Conservation (phyloP, 73 alveolate species). For the Uronychia setigera region DNA sequence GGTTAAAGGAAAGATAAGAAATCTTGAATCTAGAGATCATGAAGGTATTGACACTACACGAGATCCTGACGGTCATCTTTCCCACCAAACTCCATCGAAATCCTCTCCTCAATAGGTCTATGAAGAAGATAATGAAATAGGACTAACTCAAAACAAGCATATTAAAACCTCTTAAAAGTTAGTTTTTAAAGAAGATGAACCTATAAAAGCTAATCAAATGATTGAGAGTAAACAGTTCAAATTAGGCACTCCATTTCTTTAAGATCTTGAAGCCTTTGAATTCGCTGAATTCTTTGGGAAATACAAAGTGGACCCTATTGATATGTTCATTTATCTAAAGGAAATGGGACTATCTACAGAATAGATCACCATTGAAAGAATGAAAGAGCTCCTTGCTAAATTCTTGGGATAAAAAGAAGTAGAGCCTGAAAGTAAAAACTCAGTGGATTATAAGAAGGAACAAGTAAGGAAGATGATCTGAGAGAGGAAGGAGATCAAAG, state of each 20-base stretch:
- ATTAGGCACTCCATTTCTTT: neutral
- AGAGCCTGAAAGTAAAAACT: neutral
- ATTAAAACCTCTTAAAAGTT: neutral
- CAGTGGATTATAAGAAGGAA: no score
- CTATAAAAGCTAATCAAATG: no score
- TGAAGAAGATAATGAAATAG: no score
- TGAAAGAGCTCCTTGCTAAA: neutral
- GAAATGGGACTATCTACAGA: neutral
- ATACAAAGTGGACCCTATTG: neutral
- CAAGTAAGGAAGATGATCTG: neutral
- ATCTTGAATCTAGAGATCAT: no score
- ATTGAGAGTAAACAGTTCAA: neutral
- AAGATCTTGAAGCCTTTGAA: neutral
- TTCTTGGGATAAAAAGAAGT: neutral
- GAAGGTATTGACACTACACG: no score
- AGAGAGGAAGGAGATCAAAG: neutral
- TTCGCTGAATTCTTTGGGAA: neutral
- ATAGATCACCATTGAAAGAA: neutral
- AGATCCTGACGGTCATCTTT: no score
- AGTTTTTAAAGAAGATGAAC: no score
- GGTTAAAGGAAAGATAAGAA: no score
- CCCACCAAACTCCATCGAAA: no score
- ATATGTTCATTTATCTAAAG: neutral
- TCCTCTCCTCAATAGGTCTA: no score
- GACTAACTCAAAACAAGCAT: neutral